A percentile compares a stretch with the other conserved stretches of the same genome.
Conservation (phyloP, 768 basidiomycete species). For the Suillus luteus region DNA sequence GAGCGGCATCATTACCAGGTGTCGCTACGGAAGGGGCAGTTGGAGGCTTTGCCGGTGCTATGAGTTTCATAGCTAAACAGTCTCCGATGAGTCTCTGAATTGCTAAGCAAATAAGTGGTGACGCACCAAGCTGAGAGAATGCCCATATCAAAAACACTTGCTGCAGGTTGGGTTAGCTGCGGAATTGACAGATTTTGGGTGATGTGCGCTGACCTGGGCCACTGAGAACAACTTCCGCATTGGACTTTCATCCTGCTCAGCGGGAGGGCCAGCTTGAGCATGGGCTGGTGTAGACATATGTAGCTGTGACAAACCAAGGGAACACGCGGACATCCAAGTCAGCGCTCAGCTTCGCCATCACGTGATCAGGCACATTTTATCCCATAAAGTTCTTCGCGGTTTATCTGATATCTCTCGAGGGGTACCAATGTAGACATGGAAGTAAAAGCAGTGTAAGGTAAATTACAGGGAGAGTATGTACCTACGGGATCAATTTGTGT, state of each 20-base stretch:
- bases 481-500: background rate
- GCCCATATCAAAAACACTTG: constrained; percentile 70
- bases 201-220: constrained; percentile 42
- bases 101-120: background rate
- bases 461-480: background rate
- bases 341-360: background rate
- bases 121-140: constrained; percentile 65
- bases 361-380: background rate
- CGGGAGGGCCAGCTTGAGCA: constrained; percentile 24
- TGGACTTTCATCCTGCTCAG: constrained; percentile 37
- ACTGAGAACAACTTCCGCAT: constrained; percentile 39
- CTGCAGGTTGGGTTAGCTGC: constrained; percentile 36
- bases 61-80: constrained; percentile 46
- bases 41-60: constrained; percentile 38
- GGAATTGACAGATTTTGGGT: background rate
- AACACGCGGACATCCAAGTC: background rate
- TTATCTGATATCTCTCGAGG: background rate
- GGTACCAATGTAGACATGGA: background rate
- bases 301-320: constrained; percentile 5
- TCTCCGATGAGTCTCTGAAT: constrained; percentile 1
- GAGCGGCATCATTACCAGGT: constrained; percentile 23
- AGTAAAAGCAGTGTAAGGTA: background rate
- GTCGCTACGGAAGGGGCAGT: constrained; percentile 30
- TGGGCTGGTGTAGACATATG: constrained; percentile 28
- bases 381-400: background rate